Evolutionary conservation across 2,329 filamentous ascomycete species (phyloP).

Genomic region (Fusarium sp.): DNA sequence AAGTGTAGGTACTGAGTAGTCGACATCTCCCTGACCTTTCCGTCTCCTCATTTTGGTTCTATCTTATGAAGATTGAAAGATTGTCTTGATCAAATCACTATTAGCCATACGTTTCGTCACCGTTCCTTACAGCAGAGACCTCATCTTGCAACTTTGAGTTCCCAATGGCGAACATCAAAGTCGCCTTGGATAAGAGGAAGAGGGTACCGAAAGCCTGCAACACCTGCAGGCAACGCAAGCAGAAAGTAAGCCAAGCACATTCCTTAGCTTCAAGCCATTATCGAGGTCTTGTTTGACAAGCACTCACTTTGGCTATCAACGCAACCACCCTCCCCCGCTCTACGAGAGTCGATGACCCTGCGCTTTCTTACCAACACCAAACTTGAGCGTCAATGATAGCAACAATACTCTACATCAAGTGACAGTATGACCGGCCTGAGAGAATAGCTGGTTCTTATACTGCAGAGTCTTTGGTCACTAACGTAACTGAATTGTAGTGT

Average conservation of each 20-base stretch:
- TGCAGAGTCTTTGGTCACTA: neutral
- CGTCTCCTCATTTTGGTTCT: neutral
- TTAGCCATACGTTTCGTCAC: neutral
- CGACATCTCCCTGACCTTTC: neutral
- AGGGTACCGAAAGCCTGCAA: slow-evolving; percentile 73
- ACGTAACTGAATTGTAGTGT: slow-evolving; percentile 56
- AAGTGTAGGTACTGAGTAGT: neutral
- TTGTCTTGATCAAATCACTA: neutral
- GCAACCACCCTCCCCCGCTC: neutral
- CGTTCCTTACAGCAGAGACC: neutral
- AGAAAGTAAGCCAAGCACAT: slow-evolving; percentile 64
- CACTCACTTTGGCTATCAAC: neutral
- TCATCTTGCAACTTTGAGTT: neutral
- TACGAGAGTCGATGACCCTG: neutral
- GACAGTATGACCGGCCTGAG: neutral
- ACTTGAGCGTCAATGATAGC: neutral
- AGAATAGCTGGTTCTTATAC: neutral
- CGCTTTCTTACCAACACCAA: neutral
- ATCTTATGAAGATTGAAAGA: neutral
- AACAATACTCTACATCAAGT: neutral
- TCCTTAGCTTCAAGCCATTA: neutral
- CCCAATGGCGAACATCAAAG: slow-evolving; percentile 64
- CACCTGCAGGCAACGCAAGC: slow-evolving; percentile 73
- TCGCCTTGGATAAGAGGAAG: slow-evolving; percentile 69
- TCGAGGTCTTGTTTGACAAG: neutral